Evolutionary conservation across 2,329 filamentous ascomycete genomes (phyloP), one percentile per base, ranked within the genome.

Genomic region (Aspergillus quadrilineatus): DNA sequence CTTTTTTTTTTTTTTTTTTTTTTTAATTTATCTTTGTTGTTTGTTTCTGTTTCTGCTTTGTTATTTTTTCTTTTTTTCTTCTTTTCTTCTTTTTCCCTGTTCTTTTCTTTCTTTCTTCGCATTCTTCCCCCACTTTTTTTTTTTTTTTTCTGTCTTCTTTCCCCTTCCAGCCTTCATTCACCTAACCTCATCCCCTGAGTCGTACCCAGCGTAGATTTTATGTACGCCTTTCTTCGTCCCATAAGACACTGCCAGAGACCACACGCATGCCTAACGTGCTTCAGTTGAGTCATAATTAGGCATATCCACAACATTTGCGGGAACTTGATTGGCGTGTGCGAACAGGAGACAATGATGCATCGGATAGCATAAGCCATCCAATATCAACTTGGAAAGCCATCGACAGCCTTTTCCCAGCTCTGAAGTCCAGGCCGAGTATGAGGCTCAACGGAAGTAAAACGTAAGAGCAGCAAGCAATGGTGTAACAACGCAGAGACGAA

Each of bases 121-220:
- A 17, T 42, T 26, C 37, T 43, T 43, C 22, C 22, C 22, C 22
- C 2, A 22, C 3, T 22, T 3, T 22, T 22, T 22, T 22, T 4
- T 22, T 22, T 4, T 22, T 22, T 22, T 22, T 22, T 22, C 3
- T 22, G 22, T 4, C 22, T 22, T 22, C 22, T 22, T 22, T 22
- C 22, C 22, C 22, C 22, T 22, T 28, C 5, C 26, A 28, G 26
- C 26, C 26, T 28, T 28, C 26, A 28, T 28, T 6, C 6, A 53
- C 48, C 57, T 43, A 41, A 49, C 51, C 58, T 56, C 48, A 46
- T 49, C 30, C 52, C 60, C 53, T 45, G 37, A 30, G 15, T 30
- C 34, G 36, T 29, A 41, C 34, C 3, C 12, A 42, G 50, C 10
- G 22, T 29, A 36, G 6, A 22, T 22, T 22, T 22, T 22, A 22